Percentiles rank a stretch among this genome's conserved stretches.
phyloP scores from a whole-genome alignment of 768 basidiomycete species.

The Mycena polygramma region DNA sequence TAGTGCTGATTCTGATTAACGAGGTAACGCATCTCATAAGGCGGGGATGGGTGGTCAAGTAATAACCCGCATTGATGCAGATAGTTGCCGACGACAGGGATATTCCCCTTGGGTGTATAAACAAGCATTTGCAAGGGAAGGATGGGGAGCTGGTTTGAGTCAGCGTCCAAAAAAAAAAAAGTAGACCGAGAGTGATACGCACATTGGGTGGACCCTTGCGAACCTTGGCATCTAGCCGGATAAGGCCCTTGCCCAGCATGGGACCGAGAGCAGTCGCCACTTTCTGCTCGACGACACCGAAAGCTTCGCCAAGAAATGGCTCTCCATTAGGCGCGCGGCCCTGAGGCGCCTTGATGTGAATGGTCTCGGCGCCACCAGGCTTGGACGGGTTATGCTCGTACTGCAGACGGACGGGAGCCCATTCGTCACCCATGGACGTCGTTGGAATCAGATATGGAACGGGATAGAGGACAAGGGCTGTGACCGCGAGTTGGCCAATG shows the following conservation, averaged over 20 bases:
- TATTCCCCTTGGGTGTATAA: slow-evolving; percentile 95
- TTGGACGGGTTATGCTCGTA: slow-evolving; percentile 77
- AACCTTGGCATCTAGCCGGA: slow-evolving; percentile 84
- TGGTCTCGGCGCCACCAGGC: slow-evolving; percentile 72
- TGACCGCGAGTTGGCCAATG: slow-evolving; percentile 87
- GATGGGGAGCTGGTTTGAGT: slow-evolving; percentile 75
- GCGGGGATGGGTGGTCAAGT: slow-evolving; percentile 84
- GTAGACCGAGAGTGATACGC: slow-evolving; percentile 45
- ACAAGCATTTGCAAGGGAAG: slow-evolving; percentile 88
- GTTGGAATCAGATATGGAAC: slow-evolving; percentile 72
- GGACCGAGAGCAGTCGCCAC: slow-evolving; percentile 84
- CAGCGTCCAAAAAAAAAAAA: slow-evolving; percentile 37
- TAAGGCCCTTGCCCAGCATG: slow-evolving; percentile 87
- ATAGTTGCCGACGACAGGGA: slow-evolving; percentile 83
- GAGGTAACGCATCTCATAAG: slow-evolving; percentile 72
- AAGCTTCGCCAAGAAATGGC: slow-evolving; percentile 69
- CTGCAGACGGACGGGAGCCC: slow-evolving; percentile 77
- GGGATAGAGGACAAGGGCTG: slow-evolving; percentile 89
- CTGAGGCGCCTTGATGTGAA: slow-evolving; percentile 81
- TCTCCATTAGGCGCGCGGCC: slow-evolving; percentile 67
- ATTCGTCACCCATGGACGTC: slow-evolving; percentile 66
- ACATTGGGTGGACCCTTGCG: slow-evolving; percentile 75
- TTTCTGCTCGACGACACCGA: slow-evolving; percentile 90
- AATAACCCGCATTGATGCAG: slow-evolving; percentile 76
- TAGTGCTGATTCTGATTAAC: slow-evolving; percentile 77